These are phyloP conservation scores for Zygoascus bituminiphila DNA, from an alignment of 805 yeast species.

Conservation along the genomic window DNA sequence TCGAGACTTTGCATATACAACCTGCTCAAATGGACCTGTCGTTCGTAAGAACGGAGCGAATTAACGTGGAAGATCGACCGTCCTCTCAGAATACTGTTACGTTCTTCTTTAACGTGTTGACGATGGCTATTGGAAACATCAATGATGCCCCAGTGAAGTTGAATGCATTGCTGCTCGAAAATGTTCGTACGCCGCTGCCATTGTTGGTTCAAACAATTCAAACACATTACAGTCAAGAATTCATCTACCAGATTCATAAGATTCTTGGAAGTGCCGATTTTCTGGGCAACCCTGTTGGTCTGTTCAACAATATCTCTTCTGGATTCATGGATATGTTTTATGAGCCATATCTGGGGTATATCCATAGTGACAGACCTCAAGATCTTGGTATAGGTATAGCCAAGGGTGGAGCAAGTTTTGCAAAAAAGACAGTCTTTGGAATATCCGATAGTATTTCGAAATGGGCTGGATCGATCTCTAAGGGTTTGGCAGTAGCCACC, in stretches of 20 bases:
- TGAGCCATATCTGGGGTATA: slow-evolving; percentile 94
- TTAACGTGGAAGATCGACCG: slow-evolving; percentile 56
- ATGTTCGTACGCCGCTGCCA: slow-evolving; percentile 78
- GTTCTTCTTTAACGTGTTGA: slow-evolving; percentile 74
- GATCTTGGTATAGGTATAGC: slow-evolving; percentile 94
- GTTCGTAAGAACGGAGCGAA: slow-evolving; percentile 79
- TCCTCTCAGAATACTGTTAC: slow-evolving; percentile 56
- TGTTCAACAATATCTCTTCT: slow-evolving; percentile 85
- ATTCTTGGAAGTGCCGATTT: slow-evolving; percentile 94
- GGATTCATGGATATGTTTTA: slow-evolving; percentile 95
- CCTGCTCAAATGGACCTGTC: slow-evolving; percentile 85
- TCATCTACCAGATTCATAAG: slow-evolving; percentile 85
- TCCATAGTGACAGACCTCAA: slow-evolving; percentile 90
- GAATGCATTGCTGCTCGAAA: slow-evolving; percentile 81
- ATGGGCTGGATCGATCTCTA: slow-evolving; percentile 88
- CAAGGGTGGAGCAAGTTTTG: slow-evolving; percentile 88
- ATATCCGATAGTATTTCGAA: slow-evolving; percentile 88
- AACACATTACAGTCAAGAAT: slow-evolving; percentile 87
- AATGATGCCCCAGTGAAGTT: slow-evolving; percentile 92
- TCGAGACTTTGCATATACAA: slow-evolving; percentile 86
- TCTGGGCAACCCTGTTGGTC: slow-evolving; percentile 94
- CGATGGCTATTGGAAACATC: slow-evolving; percentile 95
- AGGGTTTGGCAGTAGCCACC: slow-evolving; percentile 86
- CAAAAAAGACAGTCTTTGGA: slow-evolving; percentile 92
- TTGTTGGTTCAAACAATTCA: slow-evolving; percentile 58